Base-by-base conservation (phyloP, 1,284 basidiomycete genomes). In the Cutaneotrichosporon sp. region DNA sequence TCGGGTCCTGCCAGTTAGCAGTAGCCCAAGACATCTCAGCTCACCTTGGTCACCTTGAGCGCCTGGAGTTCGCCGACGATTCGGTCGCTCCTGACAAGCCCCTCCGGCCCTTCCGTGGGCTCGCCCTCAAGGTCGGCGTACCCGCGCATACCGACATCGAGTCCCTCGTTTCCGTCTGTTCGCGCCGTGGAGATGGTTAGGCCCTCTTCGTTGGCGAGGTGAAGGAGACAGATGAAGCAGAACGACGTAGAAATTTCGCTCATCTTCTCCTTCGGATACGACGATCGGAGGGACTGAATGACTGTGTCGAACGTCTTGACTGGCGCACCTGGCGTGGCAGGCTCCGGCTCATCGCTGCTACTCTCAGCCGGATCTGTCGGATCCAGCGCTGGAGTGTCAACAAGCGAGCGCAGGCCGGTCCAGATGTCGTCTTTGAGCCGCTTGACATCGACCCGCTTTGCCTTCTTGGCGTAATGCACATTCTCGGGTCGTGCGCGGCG, bases 371-470 rank as follows among this genome's bases (percentile, higher is more conserved):
- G n/a, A 8, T 17, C 26, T 7, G n/a, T n/a, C n/a, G 20, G n/a
- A n/a, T 6, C 16, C 10, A 27, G 41, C 5, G 12, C 12, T 6
- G 33, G 11, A n/a, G n/a, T n/a, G 20, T 39, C 46, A 19, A 49
- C 47, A 19, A 49, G 47, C 10, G 88, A 88, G 62, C 87, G 85
- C 33, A 97, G 76, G 6, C 88, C 88, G 67, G 82, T 87, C 94
- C 94, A 99, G 52, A 98, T 97, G 66, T 92, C 96, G 59, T 98
- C 96, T 77, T 98, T 99, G 63, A 99, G 79, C 74, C 87, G 90
- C 68, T 92, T 84, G 43, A 99, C 92, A 68, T 98, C 96, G 25
- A 99, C 93, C 38, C 93, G 80, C 78, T 97, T 98, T 3, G 96
- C 94, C 51, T 88, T 84, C 76, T 94, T 96, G 4, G 93, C 87